Conservation (phyloP, 495 filamentous ascomycete species). For the Bathelium albidoporum region DNA sequence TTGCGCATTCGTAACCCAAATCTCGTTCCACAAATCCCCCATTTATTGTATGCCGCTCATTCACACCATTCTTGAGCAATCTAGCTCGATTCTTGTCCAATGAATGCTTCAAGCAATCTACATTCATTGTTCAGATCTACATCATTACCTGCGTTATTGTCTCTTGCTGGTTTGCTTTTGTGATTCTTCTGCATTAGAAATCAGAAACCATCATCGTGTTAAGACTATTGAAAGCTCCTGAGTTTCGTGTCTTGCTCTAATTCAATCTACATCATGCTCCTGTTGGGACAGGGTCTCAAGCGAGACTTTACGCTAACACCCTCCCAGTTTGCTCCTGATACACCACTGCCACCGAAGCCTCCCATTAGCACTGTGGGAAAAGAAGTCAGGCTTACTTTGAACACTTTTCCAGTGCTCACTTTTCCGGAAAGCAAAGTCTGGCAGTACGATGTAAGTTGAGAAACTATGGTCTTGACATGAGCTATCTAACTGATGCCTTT, state of each 20-base stretch:
- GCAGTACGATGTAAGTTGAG: constrained; percentile 74
- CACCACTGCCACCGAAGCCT: constrained; percentile 23
- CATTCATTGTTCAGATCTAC: no score
- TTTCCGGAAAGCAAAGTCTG: constrained; percentile 47
- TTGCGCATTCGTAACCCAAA: background rate
- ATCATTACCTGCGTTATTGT: no score
- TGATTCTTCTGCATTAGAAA: no score
- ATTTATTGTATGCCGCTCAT: no score
- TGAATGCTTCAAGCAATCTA: no score
- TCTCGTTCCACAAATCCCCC: no score
- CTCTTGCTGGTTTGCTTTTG: no score
- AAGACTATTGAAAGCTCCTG: no score
- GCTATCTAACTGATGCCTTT: background rate
- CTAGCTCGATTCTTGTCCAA: no score
- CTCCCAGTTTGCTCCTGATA: background rate
- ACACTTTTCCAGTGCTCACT: constrained; percentile 57
- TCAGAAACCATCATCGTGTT: no score
- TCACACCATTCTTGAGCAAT: no score
- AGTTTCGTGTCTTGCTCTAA: no score
- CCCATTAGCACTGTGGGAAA: constrained; percentile 36
- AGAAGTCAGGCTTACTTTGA: constrained; percentile 50
- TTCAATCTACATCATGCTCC: constrained; percentile 15
- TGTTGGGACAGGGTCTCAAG: background rate
- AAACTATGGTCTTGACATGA: background rate
- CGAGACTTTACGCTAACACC: background rate